A percentile compares a stretch with the other conserved stretches of the same genome.
Conservation (phyloP, 2,329 filamentous ascomycete genomes). For the Neofusicoccum parvum region DNA sequence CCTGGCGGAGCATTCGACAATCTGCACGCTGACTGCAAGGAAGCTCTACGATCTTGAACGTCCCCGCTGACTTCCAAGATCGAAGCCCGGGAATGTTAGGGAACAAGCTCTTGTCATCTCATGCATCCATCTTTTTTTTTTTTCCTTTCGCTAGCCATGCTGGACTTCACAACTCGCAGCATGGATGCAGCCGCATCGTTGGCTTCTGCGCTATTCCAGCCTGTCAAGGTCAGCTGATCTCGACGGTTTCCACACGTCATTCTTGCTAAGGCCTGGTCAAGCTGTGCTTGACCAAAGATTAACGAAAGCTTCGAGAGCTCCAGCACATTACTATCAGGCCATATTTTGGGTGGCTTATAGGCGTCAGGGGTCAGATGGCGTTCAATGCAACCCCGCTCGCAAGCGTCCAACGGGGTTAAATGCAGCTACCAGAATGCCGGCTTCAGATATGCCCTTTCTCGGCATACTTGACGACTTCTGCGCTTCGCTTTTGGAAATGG, state of each 20-base stretch:
- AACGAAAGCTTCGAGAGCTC: background rate
- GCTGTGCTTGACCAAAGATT: background rate
- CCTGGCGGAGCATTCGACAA: background rate
- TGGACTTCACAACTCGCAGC: background rate
- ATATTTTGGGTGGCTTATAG: background rate
- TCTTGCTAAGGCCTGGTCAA: background rate
- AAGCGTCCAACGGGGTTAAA: background rate
- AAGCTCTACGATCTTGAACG: conserved; percentile 5
- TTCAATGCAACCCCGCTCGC: background rate
- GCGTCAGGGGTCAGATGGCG: background rate
- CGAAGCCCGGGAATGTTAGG: background rate
- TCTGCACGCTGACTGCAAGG: conserved; percentile 6
- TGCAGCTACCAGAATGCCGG: background rate
- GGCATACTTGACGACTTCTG: background rate
- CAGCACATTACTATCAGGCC: background rate
- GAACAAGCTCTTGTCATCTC: background rate
- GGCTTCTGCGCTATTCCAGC: background rate
- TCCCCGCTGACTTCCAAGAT: background rate
- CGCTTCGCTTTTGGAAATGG: conserved; percentile 6
- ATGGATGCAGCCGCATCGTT: background rate
- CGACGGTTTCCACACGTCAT: background rate
- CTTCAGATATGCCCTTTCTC: background rate
- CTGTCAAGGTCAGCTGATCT: background rate
- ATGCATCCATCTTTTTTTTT: background rate
- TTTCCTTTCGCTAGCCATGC: background rate